Evolutionary conservation across 768 basidiomycete genomes (phyloP).

Genomic region (Boletus bicolor): DNA sequence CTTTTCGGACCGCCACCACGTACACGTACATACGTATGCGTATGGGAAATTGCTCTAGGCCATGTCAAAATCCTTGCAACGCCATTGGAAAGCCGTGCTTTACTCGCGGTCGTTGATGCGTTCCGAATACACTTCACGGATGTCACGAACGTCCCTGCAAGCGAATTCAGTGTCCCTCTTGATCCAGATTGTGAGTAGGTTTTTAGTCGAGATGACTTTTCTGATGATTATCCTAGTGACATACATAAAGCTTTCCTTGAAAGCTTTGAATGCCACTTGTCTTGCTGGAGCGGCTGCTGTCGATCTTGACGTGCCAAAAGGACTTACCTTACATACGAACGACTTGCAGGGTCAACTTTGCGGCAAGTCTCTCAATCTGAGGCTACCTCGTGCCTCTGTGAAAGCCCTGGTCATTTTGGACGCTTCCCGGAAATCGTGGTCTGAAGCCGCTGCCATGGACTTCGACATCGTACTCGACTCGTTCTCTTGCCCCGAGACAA

Average conservation of each 20-base stretch:
- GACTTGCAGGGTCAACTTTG: conserved; percentile 70
- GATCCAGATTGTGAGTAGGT: conserved; percentile 73
- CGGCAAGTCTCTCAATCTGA: conserved; percentile 59
- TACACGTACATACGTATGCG: conserved; percentile 82
- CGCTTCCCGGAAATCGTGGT: conserved; percentile 49
- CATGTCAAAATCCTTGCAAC: conserved; percentile 54
- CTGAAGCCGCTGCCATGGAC: conserved; percentile 55
- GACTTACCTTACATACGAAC: conserved; percentile 67
- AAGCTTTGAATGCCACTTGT: conserved; percentile 54
- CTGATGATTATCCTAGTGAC: conserved; percentile 55
- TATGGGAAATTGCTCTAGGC: conserved; percentile 88
- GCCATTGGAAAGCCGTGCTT: conserved; percentile 47
- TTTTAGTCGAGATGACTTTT: neutral
- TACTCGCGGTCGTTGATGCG: conserved; percentile 51
- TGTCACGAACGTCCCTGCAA: conserved; percentile 74
- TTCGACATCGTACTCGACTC: conserved; percentile 63
- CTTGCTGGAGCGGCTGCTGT: conserved; percentile 51
- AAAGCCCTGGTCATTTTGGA: conserved; percentile 49
- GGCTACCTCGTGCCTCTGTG: conserved; percentile 47
- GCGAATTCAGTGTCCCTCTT: conserved; percentile 53
- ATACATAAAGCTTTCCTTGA: conserved; percentile 68
- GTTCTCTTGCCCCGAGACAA: conserved; percentile 58
- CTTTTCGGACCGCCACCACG: conserved; percentile 87
- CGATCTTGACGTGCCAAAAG: conserved; percentile 52
- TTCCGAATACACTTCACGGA: conserved; percentile 76